phyloP scores from a whole-genome alignment of 2,329 filamentous ascomycete species.

The Sporothrix luriei region DNA sequence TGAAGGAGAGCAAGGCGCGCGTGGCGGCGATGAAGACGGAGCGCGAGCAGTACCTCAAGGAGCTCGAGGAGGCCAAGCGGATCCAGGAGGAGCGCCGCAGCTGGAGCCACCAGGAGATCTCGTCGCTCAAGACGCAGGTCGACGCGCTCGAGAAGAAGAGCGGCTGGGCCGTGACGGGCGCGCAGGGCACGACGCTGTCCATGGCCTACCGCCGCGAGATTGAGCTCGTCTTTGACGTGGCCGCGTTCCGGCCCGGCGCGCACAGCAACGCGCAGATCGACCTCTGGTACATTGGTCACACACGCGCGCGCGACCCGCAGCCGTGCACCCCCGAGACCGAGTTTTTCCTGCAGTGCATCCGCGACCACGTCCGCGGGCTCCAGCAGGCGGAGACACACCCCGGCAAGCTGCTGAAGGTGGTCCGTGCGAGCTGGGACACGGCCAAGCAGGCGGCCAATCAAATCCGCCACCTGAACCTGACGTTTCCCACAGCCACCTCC shows the following conservation, averaged over 20 bases:
- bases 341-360: slow-evolving; percentile 74
- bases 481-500: slow-evolving; percentile 64
- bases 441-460: slow-evolving; percentile 62
- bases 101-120: slow-evolving; percentile 83
- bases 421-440: slow-evolving; percentile 67
- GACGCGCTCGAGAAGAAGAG: slow-evolving; percentile 65
- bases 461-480: slow-evolving; percentile 62
- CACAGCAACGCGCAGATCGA: slow-evolving; percentile 62
- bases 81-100: slow-evolving; percentile 85
- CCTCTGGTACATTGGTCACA: slow-evolving; percentile 68
- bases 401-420: slow-evolving; percentile 59
- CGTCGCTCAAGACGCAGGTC: slow-evolving; percentile 66
- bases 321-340: slow-evolving; percentile 67
- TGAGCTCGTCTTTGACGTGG: slow-evolving; percentile 70
- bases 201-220: slow-evolving; percentile 74
- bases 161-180: slow-evolving; percentile 72
- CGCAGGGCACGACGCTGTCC: slow-evolving; percentile 64
- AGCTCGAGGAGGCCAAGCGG: slow-evolving; percentile 81
- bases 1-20: slow-evolving; percentile 66
- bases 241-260: slow-evolving; percentile 57
- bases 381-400: slow-evolving; percentile 61
- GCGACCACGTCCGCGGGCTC: slow-evolving; percentile 66
- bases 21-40: slow-evolving; percentile 65
- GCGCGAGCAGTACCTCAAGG: slow-evolving; percentile 69
- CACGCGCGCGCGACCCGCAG: slow-evolving; percentile 55